Base-by-base conservation (phyloP, 345 rosid genomes). In the Nephelium lappaceum region DNA sequence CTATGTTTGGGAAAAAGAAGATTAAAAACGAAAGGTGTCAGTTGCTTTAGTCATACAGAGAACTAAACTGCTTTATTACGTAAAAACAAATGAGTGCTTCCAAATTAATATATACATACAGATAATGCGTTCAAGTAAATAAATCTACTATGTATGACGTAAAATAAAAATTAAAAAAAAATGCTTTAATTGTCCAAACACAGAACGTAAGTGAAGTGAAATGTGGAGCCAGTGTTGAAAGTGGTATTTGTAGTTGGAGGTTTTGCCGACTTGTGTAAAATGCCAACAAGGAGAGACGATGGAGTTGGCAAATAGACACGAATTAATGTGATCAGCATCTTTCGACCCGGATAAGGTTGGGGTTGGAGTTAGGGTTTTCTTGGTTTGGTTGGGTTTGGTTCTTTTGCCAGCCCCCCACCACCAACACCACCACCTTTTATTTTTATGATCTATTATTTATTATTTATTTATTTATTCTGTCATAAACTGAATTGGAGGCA, bases 181-280 rank as follows among this genome's bases (percentile, higher is more conserved):
- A 0, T 16, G 11, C 72, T 23, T 69, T 67, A 67, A 7, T 67
- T 31, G 43, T 23, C 73, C 19, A 51, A 51, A 39, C 19, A 21
- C 71, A 69, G 27, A 45, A 8, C 5, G 23, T 47, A n/a, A 71
- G 11, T 27, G 27, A 62, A 61, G 47, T 66, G 71, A 75, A 66
- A 76, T 36, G 78, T 76, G 78, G 78, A 76, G 78, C 72, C 78
- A n/a, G n/a, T 57, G 63, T 11, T 73, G 31, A 21, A 31, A 39
- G 64, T 60, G 25, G 14, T 58, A 43, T n/a, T 16, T 31, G 67
- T 23, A 23, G 53, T 73, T 73, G 67, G 67, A 62, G 42, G 67
- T 23, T 73, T 42, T 14, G 77, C 57, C 57, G 39, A 61, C 55
- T 10, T 10, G 51, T 45, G 77, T 41, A 39, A 60, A 6, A 61